Percentiles rank a stretch among this genome's conserved stretches.
These are phyloP conservation scores for Aspergillus ostianus DNA, from an alignment of 495 filamentous ascomycete species.

Conservation along the genomic window DNA sequence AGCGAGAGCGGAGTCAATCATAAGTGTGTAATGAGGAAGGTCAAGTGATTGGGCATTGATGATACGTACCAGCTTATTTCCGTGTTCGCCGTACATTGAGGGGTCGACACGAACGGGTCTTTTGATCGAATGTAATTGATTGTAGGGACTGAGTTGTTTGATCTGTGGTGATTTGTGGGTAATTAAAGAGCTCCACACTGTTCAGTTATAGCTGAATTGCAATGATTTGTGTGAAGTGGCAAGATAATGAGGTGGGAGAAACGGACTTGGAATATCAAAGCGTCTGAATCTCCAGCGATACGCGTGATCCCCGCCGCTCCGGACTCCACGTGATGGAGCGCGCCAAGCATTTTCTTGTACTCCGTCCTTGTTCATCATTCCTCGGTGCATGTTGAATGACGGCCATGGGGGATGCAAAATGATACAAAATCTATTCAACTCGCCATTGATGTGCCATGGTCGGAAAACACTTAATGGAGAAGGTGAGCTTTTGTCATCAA, in stretches of 20 bases:
- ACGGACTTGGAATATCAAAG: not conserved
- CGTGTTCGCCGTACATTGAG: constrained; percentile 86
- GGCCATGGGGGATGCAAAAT: too few relatives aligned
- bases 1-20: constrained; percentile 1
- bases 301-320: not conserved
- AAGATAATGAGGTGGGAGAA: not conserved
- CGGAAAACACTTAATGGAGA: too few relatives aligned
- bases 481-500: not conserved
- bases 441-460: too few relatives aligned
- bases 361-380: too few relatives aligned
- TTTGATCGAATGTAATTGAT: not conserved
- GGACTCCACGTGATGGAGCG: not conserved
- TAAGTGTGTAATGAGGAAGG: constrained; percentile 1
- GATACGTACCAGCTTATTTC: constrained; percentile 71
- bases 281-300: not conserved
- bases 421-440: too few relatives aligned
- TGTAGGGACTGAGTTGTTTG: not conserved
- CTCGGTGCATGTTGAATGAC: too few relatives aligned
- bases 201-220: not conserved
- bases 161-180: not conserved
- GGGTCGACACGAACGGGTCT: constrained; percentile 1
- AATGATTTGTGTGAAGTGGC: not conserved
- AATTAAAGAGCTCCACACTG: not conserved
- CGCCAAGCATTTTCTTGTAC: not conserved
- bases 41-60: not conserved